phyloP scores from a whole-genome alignment of 345 rosid species.

The Orychophragmus violaceus region DNA sequence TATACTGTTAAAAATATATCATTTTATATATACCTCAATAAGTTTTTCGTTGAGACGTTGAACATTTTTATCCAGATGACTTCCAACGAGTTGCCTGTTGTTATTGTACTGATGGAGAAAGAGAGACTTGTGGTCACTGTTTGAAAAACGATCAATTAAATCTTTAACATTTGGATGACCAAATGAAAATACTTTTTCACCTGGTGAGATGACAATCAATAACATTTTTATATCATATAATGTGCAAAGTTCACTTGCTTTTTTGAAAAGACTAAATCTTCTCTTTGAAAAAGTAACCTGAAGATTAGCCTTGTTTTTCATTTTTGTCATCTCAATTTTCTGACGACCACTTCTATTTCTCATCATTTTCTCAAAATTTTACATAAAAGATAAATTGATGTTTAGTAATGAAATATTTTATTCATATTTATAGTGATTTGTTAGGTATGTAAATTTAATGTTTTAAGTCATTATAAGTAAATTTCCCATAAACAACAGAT shows the following conservation, averaged over 20 bases:
- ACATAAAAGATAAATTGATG: too few relatives aligned
- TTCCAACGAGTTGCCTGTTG: constrained; percentile 21
- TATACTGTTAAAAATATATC: too few relatives aligned
- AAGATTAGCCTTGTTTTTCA: not conserved
- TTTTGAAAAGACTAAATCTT: constrained; percentile 12
- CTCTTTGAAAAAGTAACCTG: constrained; percentile 25
- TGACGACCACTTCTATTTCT: constrained; percentile 16
- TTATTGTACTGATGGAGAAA: not conserved
- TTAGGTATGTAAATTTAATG: not conserved
- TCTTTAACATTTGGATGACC: constrained; percentile 51
- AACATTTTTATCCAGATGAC: constrained; percentile 30
- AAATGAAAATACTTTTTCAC: constrained; percentile 46
- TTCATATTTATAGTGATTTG: constrained; percentile 14
- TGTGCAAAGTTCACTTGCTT: constrained; percentile 23
- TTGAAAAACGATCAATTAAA: too few relatives aligned
- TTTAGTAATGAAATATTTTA: not conserved
- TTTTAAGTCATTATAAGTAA: not conserved
- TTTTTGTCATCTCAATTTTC: too few relatives aligned
- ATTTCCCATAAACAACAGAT: too few relatives aligned
- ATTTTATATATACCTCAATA: constrained; percentile 23
- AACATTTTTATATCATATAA: not conserved
- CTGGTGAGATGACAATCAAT: constrained; percentile 11
- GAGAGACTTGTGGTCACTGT: not conserved
- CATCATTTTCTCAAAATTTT: constrained; percentile 22
- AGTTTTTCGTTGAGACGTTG: constrained; percentile 41